Evolutionary conservation across 2,329 filamentous ascomycete species (phyloP).

Genomic region (Tolypocladium tropicale): DNA sequence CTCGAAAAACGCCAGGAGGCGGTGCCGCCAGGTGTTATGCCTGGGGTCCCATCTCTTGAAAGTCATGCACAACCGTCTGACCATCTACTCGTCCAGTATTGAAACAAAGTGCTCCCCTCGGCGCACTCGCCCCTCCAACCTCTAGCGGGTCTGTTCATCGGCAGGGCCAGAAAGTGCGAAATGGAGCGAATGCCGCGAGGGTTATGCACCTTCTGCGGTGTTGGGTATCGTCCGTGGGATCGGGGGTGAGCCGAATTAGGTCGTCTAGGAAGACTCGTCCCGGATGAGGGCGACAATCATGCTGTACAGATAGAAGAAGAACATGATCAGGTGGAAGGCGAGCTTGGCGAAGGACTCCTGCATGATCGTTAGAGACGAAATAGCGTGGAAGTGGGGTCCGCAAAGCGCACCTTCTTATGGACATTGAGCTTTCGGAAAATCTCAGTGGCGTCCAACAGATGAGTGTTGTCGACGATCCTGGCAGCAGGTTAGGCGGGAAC

Average conservation of each 20-base stretch:
- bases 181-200: background rate
- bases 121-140: background rate
- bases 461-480: conserved; percentile 94
- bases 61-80: background rate
- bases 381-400: background rate
- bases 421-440: conserved; percentile 99
- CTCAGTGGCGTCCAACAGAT: conserved; percentile 93
- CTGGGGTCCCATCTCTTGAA: background rate
- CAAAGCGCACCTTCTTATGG: conserved; percentile 75
- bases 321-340: conserved; percentile 97
- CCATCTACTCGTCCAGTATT: background rate
- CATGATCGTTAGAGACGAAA: conserved; percentile 12
- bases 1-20: background rate
- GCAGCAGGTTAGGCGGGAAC: background rate
- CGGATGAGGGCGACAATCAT: conserved; percentile 96
- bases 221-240: background rate
- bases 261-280: conserved; percentile 70
- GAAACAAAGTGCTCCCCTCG: background rate
- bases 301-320: conserved; percentile 99
- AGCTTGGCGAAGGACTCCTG: conserved; percentile 99
- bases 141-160: background rate
- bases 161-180: background rate
- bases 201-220: background rate
- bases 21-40: background rate
- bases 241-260: background rate